Base-by-base conservation (phyloP, 768 basidiomycete genomes). In the Hypholoma sublateritium region DNA sequence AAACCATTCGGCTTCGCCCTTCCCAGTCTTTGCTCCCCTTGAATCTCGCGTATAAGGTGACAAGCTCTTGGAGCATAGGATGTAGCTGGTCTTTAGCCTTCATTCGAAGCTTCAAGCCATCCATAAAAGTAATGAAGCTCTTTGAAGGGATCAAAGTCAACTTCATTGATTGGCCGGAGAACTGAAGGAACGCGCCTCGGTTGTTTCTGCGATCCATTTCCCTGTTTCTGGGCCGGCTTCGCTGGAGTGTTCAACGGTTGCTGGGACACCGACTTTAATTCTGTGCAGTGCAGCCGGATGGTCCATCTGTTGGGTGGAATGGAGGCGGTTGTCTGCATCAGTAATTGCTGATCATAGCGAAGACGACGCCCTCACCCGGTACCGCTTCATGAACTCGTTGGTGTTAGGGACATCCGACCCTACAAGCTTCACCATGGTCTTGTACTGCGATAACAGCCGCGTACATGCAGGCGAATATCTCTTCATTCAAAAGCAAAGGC, bases 101-200 rank as follows among this genome's bases (percentile, higher is more conserved):
- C 64, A 98, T 75, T 9, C 89, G 86, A 49, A 98, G 79, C 67
- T 95, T 95, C 24, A 98, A 79, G 1, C 95, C 96, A 64, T 99
- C 97, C 93, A 98, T 97, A 62, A 98, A 95, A 0, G 96, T 98
- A 62, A 99, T 98, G 60, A 98, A 99, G 69, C 87, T 90, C 94
- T 98, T 64, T 35, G 22, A 5, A 48, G 50, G 42, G 42, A n/a
- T 44, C 43, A 39, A n/a, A 41, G 39, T 41, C 25, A 16, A 11
- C 17, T 32, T 17, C 5, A 32, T 4, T 13, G 34, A 16, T 43
- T 25, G 24, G 17, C 17, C 5, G 19, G 25, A 46, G 22, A 11
- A 25, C 4, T 41, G n/a, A 17, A 17, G 17, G 22, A 13, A 64
- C 71, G 45, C 35, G 92, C 95, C 82, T 96, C 93, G 0, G 96